Evolutionary conservation across 352 stramenopile species (phyloP), one percentile per base, ranked within the genome.

Genomic region (Globisporangium orthogonon): DNA sequence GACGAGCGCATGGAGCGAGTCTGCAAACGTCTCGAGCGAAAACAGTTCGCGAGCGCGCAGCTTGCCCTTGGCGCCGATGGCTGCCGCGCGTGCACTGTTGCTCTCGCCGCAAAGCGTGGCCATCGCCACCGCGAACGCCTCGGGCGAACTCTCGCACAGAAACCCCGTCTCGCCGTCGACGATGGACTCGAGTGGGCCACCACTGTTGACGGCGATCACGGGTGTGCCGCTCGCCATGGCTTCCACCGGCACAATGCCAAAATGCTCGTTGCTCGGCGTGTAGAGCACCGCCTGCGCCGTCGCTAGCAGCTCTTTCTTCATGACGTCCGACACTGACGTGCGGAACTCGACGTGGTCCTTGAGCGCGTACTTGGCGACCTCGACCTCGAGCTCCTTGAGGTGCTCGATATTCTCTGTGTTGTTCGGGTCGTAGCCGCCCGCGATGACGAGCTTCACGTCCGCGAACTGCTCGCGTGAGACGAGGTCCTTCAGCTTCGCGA

Each of bases 211-310:
- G 4, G 96, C 96, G 29, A 99, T 75, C 13, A 99, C 94, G 7
- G 96, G 95, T 18, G 92, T 91, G 23, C 87, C 86, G 9, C 89
- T 93, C 60, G 93, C 95, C 96, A 99, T 99, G n/a, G 92, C 94
- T 66, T 99, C 97, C 15, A 99, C 76, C 0, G 97, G 97, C 2
- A 99, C 97, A 62, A 99, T 99, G n/a, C 97, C 97, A 74, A 99
- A 99, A 70, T 99, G 97, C 71, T 99, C 97, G 39, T 92, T 84
- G 55, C 94, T 81, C 10, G 97, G 97, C 41, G 97, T 99, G 69
- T 99, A 99, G 17, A 98, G 67, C 35, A 98, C 83, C 31, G 87
- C 93, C 14, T 83, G 76, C 3, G 93, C 90, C 2, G 73, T 86
- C 46, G 73, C 65, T 31, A 98, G 74, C 31, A 98, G 65, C 37